Evolutionary conservation across 306 rosid genomes (phyloP).

Genomic region (Gleditsia sinensis): DNA sequence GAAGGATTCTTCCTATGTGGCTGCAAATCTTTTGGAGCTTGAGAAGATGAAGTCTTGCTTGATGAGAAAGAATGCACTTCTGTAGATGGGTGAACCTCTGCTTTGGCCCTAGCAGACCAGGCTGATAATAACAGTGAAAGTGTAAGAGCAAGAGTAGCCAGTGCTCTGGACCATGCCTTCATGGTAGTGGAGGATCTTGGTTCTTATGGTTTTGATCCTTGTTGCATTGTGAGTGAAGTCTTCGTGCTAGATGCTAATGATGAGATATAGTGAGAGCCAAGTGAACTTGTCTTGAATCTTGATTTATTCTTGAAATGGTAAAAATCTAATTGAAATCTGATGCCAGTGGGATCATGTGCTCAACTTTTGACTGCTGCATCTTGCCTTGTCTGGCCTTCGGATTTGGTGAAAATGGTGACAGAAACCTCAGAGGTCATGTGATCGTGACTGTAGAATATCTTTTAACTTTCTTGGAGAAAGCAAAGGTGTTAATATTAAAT

Average conservation of each 20-base stretch:
- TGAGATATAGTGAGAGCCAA: constrained; percentile 1
- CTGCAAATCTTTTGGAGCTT: constrained; percentile 35
- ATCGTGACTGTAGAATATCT: constrained; percentile 26
- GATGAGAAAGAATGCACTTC: constrained; percentile 16
- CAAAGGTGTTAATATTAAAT: constrained; percentile 28
- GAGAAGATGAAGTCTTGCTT: constrained; percentile 34
- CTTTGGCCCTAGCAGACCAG: constrained; percentile 27
- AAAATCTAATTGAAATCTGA: constrained; percentile 41
- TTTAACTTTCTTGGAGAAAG: constrained; percentile 36
- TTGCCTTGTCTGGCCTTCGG: background rate
- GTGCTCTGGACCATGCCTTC: constrained; percentile 45
- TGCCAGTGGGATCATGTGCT: constrained; percentile 52
- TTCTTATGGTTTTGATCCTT: background rate
- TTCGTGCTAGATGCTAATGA: background rate
- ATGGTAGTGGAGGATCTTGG: constrained; percentile 20
- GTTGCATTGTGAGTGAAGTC: constrained; percentile 23
- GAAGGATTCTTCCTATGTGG: constrained; percentile 19
- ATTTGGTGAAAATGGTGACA: constrained; percentile 16
- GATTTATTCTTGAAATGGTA: constrained; percentile 30
- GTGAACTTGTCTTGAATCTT: background rate
- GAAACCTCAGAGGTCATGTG: constrained; percentile 36
- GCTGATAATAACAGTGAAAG: constrained; percentile 35
- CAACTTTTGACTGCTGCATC: constrained; percentile 9
- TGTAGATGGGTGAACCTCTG: constrained; percentile 20
- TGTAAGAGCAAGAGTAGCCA: constrained; percentile 40